Percentiles rank a stretch among this genome's conserved stretches.
Conservation (phyloP, 257 asterid species). For the Nicotiana otophora region DNA sequence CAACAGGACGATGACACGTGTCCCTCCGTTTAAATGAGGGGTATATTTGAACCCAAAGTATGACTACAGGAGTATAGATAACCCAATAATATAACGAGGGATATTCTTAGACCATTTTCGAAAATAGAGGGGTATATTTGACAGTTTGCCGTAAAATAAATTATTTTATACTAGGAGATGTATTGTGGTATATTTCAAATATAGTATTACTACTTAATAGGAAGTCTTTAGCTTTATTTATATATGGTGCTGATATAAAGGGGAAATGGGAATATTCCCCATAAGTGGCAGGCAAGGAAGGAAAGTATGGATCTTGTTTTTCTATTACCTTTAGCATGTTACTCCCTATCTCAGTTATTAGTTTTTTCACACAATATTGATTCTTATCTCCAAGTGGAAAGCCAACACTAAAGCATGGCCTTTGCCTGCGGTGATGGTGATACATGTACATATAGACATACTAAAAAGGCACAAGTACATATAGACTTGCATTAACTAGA, state of each 20-base stretch:
- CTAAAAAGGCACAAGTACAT: background rate
- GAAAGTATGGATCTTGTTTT: constrained; percentile 12
- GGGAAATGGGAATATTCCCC: background rate
- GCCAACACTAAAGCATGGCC: background rate
- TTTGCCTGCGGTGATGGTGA: background rate
- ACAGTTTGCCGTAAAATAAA: too few relatives aligned
- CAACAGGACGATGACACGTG: too few relatives aligned
- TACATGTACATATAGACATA: background rate
- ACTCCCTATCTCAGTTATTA: background rate
- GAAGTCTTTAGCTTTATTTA: background rate
- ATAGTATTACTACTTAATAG: background rate
- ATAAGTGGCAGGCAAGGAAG: constrained; percentile 16
- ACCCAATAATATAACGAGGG: too few relatives aligned
- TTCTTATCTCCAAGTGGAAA: background rate
- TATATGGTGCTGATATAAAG: background rate
- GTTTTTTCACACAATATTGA: too few relatives aligned
- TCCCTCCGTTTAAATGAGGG: too few relatives aligned
- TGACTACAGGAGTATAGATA: too few relatives aligned
- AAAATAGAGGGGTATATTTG: too few relatives aligned
- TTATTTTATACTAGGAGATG: background rate
- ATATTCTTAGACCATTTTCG: too few relatives aligned
- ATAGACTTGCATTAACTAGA: background rate
- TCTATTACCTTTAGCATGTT: background rate
- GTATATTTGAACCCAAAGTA: too few relatives aligned
- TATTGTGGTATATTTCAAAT: background rate